Evolutionary conservation across 2,329 filamentous ascomycete species (phyloP).

Genomic region (Ophiostoma quercus): DNA sequence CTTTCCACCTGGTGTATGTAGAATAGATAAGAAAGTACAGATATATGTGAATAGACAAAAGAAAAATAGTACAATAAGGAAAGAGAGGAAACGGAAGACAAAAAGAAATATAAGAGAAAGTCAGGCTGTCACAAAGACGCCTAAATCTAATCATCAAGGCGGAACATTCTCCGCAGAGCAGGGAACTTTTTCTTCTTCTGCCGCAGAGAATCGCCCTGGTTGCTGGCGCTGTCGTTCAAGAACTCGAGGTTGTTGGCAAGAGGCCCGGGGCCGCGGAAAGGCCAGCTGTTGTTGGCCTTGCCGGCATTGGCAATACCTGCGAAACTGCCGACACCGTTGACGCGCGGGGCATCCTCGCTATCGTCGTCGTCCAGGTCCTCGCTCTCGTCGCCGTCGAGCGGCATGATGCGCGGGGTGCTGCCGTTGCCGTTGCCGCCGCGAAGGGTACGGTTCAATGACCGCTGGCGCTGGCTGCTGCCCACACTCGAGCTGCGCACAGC

Average conservation of each 20-base stretch:
- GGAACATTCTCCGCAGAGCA: constrained; percentile 60
- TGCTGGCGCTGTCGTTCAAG: not conserved
- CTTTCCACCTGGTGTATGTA: constrained; percentile 2
- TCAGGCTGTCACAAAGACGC: not conserved
- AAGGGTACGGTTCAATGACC: constrained; percentile 12
- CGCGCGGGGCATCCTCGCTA: constrained; percentile 26
- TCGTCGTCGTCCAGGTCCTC: constrained; percentile 24
- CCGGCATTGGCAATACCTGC: not conserved
- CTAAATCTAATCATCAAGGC: constrained; percentile 38
- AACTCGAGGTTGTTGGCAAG: constrained; percentile 22
- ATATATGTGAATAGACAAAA: not conserved
- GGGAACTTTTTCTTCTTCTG: constrained; percentile 62
- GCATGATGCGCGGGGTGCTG: constrained; percentile 17
- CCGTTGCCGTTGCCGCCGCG: not conserved
- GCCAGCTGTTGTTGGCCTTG: not conserved
- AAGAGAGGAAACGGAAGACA: not conserved
- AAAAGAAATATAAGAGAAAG: not conserved
- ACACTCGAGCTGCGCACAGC: constrained; percentile 39
- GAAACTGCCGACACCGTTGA: constrained; percentile 11
- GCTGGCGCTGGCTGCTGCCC: constrained; percentile 20
- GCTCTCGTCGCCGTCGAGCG: not conserved
- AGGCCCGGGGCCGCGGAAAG: constrained; percentile 11
- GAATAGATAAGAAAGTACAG: constrained; percentile 7
- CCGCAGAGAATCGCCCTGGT: not conserved
- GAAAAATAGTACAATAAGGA: not conserved